Evolutionary conservation across 352 stramenopile genomes (phyloP), one percentile per base, ranked within the genome.

Genomic region (Globisporangium paddicum): DNA sequence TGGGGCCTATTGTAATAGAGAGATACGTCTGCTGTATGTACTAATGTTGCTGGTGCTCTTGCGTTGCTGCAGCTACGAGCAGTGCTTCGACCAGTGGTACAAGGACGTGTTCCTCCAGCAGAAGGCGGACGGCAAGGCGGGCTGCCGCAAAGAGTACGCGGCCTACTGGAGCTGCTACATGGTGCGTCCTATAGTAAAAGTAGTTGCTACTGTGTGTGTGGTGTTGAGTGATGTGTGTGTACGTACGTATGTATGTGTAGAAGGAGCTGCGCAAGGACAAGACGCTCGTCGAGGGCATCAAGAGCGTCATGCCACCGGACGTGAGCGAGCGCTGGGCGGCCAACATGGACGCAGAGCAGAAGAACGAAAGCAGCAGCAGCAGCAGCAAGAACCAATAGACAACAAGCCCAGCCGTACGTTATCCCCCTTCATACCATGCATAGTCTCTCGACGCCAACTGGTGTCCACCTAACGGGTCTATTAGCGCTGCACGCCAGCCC

Each of bases 71-170:
- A 82, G 73, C 14, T 87, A 88, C 61, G 85, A 95, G 62, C 79
- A 92, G 58, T 95, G 85, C 73, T 95, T 95, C 69, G 85, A 95
- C 60, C 72, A 79, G 67, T 95, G 85, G 85, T 95, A 93, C 69
- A 89, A 82, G 48, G 71, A 93, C 37, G 73, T 93, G 28, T 95
- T 95, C 59, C 67, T 95, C 19, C 80, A 90, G 71, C 69, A 89
- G 45, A 93, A 90, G 58, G 82, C 79, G 34, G 51, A 86, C 34
- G 81, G 80, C 53, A 64, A 85, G 57, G 64, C 91, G 14, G 85
- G 85, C 51, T 95, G 85, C 49, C 71, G 88, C 60, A 72, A 89
- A 38, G 79, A 93, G 68, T 95, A 95, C 71, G 77, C 87, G 41
- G 75, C 75, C 7, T 95, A 95, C 61, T 75, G 62, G 45, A 71